These are phyloP conservation scores for Ustilago bromivora DNA, from an alignment of 1,284 basidiomycete genomes.

Conservation along the genomic window DNA sequence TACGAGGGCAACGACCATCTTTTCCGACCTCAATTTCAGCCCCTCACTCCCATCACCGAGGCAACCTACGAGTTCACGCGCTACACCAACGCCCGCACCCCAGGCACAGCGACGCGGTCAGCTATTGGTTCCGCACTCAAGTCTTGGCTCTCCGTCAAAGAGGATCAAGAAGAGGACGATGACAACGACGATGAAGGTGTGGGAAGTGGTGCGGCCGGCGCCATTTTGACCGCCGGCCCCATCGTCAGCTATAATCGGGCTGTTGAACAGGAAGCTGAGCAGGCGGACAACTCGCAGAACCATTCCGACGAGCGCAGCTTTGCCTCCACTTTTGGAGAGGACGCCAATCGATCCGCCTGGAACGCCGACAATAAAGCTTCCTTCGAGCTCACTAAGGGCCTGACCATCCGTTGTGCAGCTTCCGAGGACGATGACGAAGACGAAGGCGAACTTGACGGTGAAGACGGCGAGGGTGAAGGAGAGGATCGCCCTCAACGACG, in stretches of 20 bases:
- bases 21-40: slow-evolving; percentile 54
- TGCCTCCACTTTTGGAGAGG: slow-evolving; percentile 40
- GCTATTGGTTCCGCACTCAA: slow-evolving; percentile 27
- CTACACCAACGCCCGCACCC: slow-evolving; percentile 53
- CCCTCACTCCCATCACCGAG: slow-evolving; percentile 65
- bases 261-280: background rate
- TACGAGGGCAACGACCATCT: slow-evolving; percentile 34
- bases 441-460: slow-evolving; percentile 13
- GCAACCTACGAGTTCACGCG: slow-evolving; percentile 61
- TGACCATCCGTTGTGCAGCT: slow-evolving; percentile 38
- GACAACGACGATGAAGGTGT: slow-evolving; percentile 23
- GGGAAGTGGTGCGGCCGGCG: slow-evolving; percentile 2
- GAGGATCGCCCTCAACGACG: slow-evolving; percentile 14
- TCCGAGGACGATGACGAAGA: slow-evolving; percentile 24
- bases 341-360: slow-evolving; percentile 40
- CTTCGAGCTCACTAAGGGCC: slow-evolving; percentile 49
- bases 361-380: slow-evolving; percentile 39
- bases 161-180: slow-evolving; percentile 28
- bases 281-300: slow-evolving; percentile 30
- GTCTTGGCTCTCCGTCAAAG: slow-evolving; percentile 13
- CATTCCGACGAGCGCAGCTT: slow-evolving; percentile 41
- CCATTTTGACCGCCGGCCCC: slow-evolving; percentile 26
- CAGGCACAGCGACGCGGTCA: slow-evolving; percentile 46
- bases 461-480: slow-evolving; percentile 19
- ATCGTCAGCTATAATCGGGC: slow-evolving; percentile 7